Evolutionary conservation across 495 filamentous ascomycete genomes (phyloP), one percentile per base, ranked within the genome.

Genomic region (Xylaria cubensis): DNA sequence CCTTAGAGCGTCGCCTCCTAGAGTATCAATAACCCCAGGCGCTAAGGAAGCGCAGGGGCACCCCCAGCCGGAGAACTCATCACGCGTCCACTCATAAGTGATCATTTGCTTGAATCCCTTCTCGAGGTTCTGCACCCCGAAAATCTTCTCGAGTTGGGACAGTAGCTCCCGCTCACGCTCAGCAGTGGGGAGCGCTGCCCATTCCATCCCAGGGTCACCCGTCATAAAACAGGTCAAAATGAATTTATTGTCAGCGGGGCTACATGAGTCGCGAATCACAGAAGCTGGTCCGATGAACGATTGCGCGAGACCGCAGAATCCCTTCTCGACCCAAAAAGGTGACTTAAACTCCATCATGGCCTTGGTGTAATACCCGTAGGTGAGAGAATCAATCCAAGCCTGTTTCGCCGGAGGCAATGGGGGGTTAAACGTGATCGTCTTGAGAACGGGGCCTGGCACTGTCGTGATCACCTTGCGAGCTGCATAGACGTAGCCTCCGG

Each of bases 331-430:
- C 83, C 83, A 84, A 34, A 69, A 84, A 0, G 82, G 76, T 0
- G 67, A 70, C 1, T 64, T 39, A 73, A 78, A 85, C 3, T 72
- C 64, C 41, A 81, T 50, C 64, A 84, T 82, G 7, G 72, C 74
- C 68, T 84, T 84, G 24, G 78, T 76, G 56, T 83, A 84, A 67
- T 79, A 82, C 2, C 81, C 82, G 26, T 77, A 76, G 1, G 41
- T 67, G 13, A 74, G 74, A 4, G 64, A 67, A 9, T 67, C 64
- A 50, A 50, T 21, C 39, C 32, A 44, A 19, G 48, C 26, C 44
- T 53, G 69, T 63, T 81, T 81, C 4, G 44, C 46, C 4, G 68
- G 26, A 1, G 82, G 74, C 0, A 85, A 71, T 3, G 68, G 59
- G 0, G 81, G 83, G 1, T 44, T 17, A 70, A 83, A 84, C 0